A percentile compares a stretch with the other conserved stretches of the same genome.
Evolutionary conservation across 2,329 filamentous ascomycete species (phyloP).

Genomic region (Claviceps sp.): DNA sequence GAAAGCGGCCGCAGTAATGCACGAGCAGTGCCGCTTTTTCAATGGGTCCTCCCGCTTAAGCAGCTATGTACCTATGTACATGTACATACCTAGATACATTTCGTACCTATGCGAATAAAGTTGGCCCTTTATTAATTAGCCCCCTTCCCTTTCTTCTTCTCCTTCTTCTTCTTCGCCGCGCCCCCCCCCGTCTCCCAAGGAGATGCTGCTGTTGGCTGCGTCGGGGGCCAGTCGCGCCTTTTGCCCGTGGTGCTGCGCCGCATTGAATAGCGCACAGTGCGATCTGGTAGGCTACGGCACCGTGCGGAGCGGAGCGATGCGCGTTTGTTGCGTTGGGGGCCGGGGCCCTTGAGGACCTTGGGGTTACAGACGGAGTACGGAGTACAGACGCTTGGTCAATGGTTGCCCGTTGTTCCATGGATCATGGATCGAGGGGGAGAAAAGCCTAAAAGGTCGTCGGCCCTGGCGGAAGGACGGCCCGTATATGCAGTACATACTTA

Average conservation of each 20-base stretch:
- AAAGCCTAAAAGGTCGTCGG: no score
- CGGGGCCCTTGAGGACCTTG: no score
- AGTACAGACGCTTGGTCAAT: no score
- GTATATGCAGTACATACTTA: no score
- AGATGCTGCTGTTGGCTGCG: not conserved
- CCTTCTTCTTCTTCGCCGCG: not conserved
- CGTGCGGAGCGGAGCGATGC: not conserved
- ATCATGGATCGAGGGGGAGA: no score
- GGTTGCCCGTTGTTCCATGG: no score
- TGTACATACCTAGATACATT: not conserved
- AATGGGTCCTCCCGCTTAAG: slow-evolving; percentile 7
- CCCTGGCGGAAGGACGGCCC: no score
- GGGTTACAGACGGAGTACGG: no score
- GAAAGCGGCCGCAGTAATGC: slow-evolving; percentile 24
- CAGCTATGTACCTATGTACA: not conserved
- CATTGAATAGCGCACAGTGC: no score
- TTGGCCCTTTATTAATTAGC: not conserved
- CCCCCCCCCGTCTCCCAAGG: not conserved
- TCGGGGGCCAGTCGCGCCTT: not conserved
- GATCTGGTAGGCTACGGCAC: not conserved
- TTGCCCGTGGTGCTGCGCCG: not conserved
- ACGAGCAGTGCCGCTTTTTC: slow-evolving; percentile 15
- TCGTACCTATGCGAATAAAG: not conserved
- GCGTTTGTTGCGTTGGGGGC: not conserved
- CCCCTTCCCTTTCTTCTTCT: not conserved